phyloP scores from a whole-genome alignment of 1,284 basidiomycete genomes.

The Cryptococcus floricola region DNA sequence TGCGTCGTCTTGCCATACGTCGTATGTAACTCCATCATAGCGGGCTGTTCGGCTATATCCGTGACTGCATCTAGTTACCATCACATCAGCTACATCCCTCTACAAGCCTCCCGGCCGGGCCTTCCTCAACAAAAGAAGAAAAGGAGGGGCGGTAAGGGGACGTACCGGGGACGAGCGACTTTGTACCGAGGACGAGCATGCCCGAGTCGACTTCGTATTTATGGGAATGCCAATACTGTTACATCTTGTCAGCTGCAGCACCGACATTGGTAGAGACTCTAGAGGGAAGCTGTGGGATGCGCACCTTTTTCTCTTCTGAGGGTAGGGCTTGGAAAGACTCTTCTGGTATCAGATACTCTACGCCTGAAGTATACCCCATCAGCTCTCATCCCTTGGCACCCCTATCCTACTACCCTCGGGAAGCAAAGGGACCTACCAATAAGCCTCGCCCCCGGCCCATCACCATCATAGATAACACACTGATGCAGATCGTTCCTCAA shows the following conservation, averaged over 20 bases:
- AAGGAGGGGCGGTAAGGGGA: not conserved
- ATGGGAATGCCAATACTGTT: conserved; percentile 43
- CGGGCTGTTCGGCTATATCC: conserved; percentile 52
- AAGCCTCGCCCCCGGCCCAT: conserved; percentile 39
- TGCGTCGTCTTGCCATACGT: conserved; percentile 58
- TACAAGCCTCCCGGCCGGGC: not conserved
- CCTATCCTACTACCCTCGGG: no score
- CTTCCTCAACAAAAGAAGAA: not conserved
- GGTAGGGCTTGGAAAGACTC: conserved; percentile 38
- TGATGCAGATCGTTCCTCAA: conserved; percentile 40
- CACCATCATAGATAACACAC: conserved; percentile 48
- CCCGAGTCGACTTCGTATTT: conserved; percentile 53
- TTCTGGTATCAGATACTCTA: conserved; percentile 50
- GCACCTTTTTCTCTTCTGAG: conserved; percentile 41
- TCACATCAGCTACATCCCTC: no score
- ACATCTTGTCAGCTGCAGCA: not conserved
- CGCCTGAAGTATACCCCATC: conserved; percentile 15
- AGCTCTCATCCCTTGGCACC: no score
- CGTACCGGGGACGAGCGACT: conserved; percentile 50
- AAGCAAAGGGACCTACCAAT: conserved; percentile 24
- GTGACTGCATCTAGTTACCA: conserved; percentile 17
- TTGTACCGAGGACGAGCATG: conserved; percentile 52
- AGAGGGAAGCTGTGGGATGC: not conserved
- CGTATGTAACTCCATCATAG: conserved; percentile 54
- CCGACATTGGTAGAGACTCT: no score